A percentile compares a stretch with the other conserved stretches of the same genome.
Evolutionary conservation across 169 alveolate species (phyloP).

Genomic region (Miamiensis avidus): DNA sequence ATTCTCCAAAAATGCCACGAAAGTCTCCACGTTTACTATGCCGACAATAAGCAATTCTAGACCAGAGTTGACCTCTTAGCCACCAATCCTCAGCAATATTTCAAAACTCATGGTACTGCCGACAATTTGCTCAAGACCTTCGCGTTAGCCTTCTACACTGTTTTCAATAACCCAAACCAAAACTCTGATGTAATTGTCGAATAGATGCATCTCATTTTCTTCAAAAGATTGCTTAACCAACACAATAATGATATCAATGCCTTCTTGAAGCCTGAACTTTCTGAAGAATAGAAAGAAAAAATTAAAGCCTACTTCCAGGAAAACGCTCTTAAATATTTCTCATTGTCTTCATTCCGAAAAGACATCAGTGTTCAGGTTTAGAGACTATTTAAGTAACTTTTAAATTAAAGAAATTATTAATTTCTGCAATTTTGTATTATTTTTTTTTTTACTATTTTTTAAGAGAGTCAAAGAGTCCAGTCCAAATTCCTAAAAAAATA

Average conservation of each 20-base stretch:
- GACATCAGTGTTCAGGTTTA: background rate
- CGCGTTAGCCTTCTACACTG: background rate
- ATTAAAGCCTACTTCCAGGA: background rate
- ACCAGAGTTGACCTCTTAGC: background rate
- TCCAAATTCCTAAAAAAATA: background rate
- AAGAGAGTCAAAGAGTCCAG: background rate
- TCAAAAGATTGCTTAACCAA: background rate
- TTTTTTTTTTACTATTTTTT: no score
- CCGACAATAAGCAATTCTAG: background rate
- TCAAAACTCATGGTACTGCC: background rate
- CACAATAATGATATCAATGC: background rate
- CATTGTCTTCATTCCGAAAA: background rate
- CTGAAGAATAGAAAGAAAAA: background rate
- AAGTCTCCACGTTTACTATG: constrained; percentile 11
- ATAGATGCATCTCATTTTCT: background rate
- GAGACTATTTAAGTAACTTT: background rate
- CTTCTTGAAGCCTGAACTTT: background rate
- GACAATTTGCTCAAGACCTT: background rate
- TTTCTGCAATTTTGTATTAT: no score
- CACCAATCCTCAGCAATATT: constrained; percentile 4
- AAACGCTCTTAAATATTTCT: background rate
- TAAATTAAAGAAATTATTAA: no score
- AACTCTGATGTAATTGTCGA: background rate
- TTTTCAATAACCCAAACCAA: background rate
- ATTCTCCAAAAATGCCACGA: background rate